phyloP scores from a whole-genome alignment of 148 eudicot species.

The Camellia japonica region DNA sequence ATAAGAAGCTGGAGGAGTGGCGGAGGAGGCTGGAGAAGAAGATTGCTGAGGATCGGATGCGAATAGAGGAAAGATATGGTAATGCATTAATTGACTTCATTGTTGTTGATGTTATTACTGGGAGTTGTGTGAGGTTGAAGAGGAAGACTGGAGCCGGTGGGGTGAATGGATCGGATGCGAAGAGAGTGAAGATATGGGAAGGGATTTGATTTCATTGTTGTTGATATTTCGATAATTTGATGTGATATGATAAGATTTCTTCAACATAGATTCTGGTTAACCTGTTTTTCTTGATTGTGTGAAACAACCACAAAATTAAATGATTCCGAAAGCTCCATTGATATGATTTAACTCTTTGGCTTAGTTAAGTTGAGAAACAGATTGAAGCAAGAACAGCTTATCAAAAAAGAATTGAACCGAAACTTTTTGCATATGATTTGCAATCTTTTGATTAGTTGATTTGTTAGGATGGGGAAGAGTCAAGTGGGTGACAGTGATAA shows the following conservation, averaged over 20 bases:
- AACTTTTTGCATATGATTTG: too few species aligned
- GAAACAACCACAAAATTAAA: too few species aligned
- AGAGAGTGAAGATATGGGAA: constrained; percentile 84
- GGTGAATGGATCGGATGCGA: constrained; percentile 25
- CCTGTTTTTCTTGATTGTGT: too few species aligned
- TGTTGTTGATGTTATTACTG: neutral
- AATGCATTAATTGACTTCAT: constrained; percentile 9
- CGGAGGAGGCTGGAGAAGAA: constrained; percentile 78
- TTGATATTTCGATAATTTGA: neutral
- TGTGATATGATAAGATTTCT: neutral
- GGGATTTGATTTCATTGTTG: neutral
- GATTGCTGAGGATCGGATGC: constrained; percentile 63
- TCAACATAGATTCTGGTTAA: neutral
- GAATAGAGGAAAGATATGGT: constrained; percentile 87
- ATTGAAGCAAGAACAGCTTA: too few species aligned
- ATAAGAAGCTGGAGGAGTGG: constrained; percentile 98
- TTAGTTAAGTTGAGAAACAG: neutral
- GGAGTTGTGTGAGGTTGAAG: constrained; percentile 43
- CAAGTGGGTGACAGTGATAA: too few species aligned
- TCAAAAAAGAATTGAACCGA: too few species aligned
- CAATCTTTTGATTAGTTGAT: too few species aligned
- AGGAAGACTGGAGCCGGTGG: constrained; percentile 57
- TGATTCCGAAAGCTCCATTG: too few species aligned
- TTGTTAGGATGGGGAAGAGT: too few species aligned
- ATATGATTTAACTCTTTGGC: too few species aligned